Evolutionary conservation across 1,284 basidiomycete species (phyloP), one percentile per base, ranked within the genome.

Genomic region (Thecaphora thlaspeos): DNA sequence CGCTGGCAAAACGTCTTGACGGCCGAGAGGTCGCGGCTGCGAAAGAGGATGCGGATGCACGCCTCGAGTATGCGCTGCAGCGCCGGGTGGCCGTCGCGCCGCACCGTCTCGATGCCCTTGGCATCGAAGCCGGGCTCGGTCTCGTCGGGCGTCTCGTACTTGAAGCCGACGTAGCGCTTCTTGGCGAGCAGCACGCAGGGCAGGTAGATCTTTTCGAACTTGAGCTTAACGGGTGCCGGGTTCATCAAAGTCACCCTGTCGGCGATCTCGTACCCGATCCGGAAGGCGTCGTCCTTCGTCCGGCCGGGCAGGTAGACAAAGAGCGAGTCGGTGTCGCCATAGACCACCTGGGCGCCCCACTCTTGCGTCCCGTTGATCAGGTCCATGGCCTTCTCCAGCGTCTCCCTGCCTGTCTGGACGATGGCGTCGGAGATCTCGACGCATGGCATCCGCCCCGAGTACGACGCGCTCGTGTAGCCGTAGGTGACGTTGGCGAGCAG

Each of bases 391-490:
- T 91, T 91, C 79, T 97, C 93, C 18, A 98, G 81, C 0, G 91
- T 97, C 80, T 97, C 93, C 36, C 94, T 83, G 2, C 94, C 94
- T 19, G 86, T 92, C 80, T 97, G 93, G 0, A 98, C 94, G 63
- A 98, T 97, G 50, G 91, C 91, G 75, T 98, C 94, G 0, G 94
- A 95, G 37, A 98, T 90, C 80, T 97, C 93, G 18, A 97, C 93
- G 19, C 90, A 91, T 18, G 95, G 94, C 95, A 98, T 98, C 43
- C 94, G 83, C 2, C 95, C 94, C 17, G 92, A 96, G 73, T 87
- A 96, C 2, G 88, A 88, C 1, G 94, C 94, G 54, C 87, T 85
- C 0, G 92, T 96, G 77, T 98, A 98, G 0, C 93, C 93, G 72
- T 96, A 96, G 0, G 77, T 71, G 52, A 80, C 58, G 48, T 79